Evolutionary conservation across 495 filamentous ascomycete species (phyloP), one percentile per base, ranked within the genome.

Genomic region (Cercophora samala): DNA sequence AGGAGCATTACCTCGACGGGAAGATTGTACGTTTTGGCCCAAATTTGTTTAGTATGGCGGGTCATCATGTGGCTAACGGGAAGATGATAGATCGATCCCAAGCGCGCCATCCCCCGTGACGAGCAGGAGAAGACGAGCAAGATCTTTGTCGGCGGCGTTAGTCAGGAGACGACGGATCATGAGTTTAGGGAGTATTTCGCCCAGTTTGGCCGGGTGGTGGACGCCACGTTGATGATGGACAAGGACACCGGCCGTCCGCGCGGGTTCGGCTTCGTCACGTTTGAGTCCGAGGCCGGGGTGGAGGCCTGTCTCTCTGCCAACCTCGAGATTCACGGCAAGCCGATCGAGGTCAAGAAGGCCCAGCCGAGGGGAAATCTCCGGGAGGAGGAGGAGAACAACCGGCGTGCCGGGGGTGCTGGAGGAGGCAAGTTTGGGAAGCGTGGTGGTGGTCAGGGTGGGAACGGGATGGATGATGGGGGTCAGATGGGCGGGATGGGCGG

Each of bases 201-300:
- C 77, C 91, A 96, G 75, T 99, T 97, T 72, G 95, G 95, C 53
- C 88, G 95, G 64, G 95, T 99, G 29, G 88, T 99, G 56, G 95
- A 99, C 77, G 95, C 95, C 13, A 99, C 95, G 1, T 85, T 99
- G 21, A 99, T 99, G 95, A 99, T 99, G 86, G 95, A 99, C 78
- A 99, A 99, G 78, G 95, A 99, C 74, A 98, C 95, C 8, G 93
- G 93, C 37, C 88, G 95, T 23, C 95, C 95, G 3, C 88, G 95
- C 67, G 95, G 95, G 11, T 99, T 99, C 72, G 95, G 95, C n/a
- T 99, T 99, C 73, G 95, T 99, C 52, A 99, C 95, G 0, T 99
- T 99, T 69, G 95, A 99, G 77, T 93, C 90, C 71, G 95, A 98
- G 72, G 90, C 90, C 21, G 96, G 96, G 58, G 95, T 99, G 26